Conservation (phyloP, 495 filamentous ascomycete genomes). For the Neurospora sp. region DNA sequence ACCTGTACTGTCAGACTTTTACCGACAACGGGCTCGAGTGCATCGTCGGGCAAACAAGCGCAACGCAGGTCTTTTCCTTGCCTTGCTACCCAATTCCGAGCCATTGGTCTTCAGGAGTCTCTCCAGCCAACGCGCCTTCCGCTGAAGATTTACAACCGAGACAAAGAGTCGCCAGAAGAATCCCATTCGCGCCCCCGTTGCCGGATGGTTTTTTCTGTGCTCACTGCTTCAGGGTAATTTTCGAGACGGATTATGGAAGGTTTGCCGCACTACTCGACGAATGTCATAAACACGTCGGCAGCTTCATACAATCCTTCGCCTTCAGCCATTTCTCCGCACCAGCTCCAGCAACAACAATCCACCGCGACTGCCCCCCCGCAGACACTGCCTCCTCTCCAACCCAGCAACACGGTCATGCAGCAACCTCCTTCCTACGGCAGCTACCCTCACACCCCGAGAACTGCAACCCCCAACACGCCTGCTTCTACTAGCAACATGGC, state of each 20-base stretch:
- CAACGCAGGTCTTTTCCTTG: conserved; percentile 4
- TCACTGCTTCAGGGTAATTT: conserved; percentile 14
- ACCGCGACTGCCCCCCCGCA: conserved; percentile 45
- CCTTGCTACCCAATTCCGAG: conserved; percentile 11
- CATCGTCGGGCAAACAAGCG: conserved; percentile 10
- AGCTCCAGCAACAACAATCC: conserved; percentile 8
- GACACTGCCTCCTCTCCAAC: conserved; percentile 63
- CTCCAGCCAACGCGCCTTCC: conserved; percentile 4
- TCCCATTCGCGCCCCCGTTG: conserved; percentile 17
- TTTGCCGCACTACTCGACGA: conserved; percentile 26
- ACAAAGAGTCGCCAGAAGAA: conserved; percentile 8
- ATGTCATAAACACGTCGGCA: conserved; percentile 29
- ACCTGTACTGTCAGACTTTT: neutral
- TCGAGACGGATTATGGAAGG: conserved; percentile 31
- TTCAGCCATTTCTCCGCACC: conserved; percentile 19
- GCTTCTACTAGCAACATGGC: conserved; percentile 51
- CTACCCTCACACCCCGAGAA: conserved; percentile 55
- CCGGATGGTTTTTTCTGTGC: conserved; percentile 25
- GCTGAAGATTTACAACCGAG: neutral
- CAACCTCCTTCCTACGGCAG: conserved; percentile 42
- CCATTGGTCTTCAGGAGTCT: conserved; percentile 4
- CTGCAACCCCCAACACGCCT: conserved; percentile 50
- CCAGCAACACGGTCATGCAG: conserved; percentile 51
- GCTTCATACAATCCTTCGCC: conserved; percentile 24
- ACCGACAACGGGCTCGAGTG: neutral